Percentiles rank a stretch among this genome's conserved stretches.
Conservation (phyloP, 306 rosid species). For the Pterocarpus macrocarpus region DNA sequence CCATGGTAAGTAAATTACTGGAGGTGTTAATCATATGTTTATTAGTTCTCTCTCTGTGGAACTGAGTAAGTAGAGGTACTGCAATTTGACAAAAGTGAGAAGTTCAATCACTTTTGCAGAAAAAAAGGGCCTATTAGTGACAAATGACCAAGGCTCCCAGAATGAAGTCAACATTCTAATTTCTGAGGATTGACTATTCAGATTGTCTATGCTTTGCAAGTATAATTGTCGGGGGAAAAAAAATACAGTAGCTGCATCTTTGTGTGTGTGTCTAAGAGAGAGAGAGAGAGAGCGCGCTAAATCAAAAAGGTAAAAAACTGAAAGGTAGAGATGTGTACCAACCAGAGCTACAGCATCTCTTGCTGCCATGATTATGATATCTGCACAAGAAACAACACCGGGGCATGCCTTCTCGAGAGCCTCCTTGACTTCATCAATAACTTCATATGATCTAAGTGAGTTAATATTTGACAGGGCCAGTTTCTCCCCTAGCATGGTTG, state of each 20-base stretch:
- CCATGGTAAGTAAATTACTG: no score
- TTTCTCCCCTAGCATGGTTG: conserved; percentile 84
- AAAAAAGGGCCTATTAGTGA: no score
- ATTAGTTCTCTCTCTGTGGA: no score
- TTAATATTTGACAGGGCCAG: conserved; percentile 79
- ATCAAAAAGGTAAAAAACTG: not conserved
- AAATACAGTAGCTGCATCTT: not conserved
- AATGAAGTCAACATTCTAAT: no score
- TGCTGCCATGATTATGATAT: conserved; percentile 83
- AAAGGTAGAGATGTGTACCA: conserved; percentile 43
- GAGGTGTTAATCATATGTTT: no score
- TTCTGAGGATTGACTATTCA: no score
- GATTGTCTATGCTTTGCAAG: not conserved
- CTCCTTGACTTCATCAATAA: conserved; percentile 75
- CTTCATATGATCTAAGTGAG: conserved; percentile 82
- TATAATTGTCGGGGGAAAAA: not conserved
- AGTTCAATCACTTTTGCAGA: no score
- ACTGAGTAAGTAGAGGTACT: no score
- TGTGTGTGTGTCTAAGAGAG: not conserved
- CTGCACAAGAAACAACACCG: conserved; percentile 90
- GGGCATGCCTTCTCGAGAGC: conserved; percentile 73
- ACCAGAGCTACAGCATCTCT: conserved; percentile 93
- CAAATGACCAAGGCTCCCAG: no score
- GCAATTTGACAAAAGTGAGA: no score
- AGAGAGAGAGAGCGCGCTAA: not conserved